Evolutionary conservation across 202 grass and related monocot species (phyloP), one percentile per base, ranked within the genome.

Genomic region (Setaria italica): DNA sequence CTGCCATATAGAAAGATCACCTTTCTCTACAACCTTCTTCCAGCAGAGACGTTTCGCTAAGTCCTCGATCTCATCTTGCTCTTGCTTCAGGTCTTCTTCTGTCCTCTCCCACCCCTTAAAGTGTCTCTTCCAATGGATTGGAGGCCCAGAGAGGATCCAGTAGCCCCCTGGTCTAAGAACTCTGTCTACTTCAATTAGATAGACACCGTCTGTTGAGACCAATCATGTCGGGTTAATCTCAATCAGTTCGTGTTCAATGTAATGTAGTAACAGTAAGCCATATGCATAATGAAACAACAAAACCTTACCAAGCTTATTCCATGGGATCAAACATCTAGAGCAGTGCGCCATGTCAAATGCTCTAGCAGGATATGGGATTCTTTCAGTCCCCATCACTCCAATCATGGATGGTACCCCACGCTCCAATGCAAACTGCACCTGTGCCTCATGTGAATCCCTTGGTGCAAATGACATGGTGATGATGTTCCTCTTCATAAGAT

Each of bases 311-410:
- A 90, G 65, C 72, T 97, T 91, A 58, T 91, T 94, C 92, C 95
- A 97, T 81, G 92, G 92, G 65, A 97, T 97, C 87, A 97, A 86
- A 85, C 92, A 97, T 76, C 95, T 92, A 62, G 95, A 94, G 82
- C 92, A 94, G 77, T 97, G 95, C 0, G 90, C 95, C 95, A 94
- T 94, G 82, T 97, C 95, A 72, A 97, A 97, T 42, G 95, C 85
- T 90, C 95, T 89, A 64, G 92, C 90, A 11, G 95, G 92, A 35
- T 97, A 94, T 17, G 92, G 95, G 49, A 93, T 89, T 82, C 92
- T 89, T 56, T 97, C 79, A 4, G 88, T 91, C 0, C 85, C 87
- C 43, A 97, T 88, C 32, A 97, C 89, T 56, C 95, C 92, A 74
- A 97, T 93, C 92, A 97, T 94, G 6, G 95, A 90, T 4, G 92